Conservation (phyloP, 192 early-diverging fungal species). For the Gonapodya sp. region DNA sequence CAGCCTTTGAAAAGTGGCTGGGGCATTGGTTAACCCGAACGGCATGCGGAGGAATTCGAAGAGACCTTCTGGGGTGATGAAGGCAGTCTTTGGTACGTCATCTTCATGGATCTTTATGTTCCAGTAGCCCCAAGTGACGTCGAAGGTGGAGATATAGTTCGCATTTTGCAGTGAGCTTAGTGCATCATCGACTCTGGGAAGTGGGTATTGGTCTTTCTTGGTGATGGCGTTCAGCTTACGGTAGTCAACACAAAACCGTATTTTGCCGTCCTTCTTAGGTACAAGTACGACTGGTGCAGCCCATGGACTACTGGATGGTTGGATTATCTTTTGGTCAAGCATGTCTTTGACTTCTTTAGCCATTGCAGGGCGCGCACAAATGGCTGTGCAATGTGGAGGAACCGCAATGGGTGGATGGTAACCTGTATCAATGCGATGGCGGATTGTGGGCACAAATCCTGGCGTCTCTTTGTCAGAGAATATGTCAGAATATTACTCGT, state of each 20-base stretch:
- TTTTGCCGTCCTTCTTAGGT: too few species aligned
- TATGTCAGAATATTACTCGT: background rate
- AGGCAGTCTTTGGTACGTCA: background rate
- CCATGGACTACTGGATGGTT: background rate
- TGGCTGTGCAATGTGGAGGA: background rate
- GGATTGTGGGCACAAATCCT: too few species aligned
- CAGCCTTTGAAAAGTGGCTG: conserved; percentile 22
- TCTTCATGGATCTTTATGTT: conserved; percentile 16
- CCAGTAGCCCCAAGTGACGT: too few species aligned
- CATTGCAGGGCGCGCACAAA: background rate
- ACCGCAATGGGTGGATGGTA: background rate
- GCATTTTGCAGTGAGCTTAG: background rate
- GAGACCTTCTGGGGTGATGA: conserved; percentile 21
- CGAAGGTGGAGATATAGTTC: background rate
- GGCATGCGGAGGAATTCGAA: conserved; percentile 28
- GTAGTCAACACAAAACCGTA: too few species aligned
- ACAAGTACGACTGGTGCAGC: too few species aligned
- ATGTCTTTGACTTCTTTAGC: background rate
- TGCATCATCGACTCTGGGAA: background rate
- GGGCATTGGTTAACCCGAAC: conserved; percentile 30
- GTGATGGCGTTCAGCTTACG: background rate
- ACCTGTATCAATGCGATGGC: background rate
- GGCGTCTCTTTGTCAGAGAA: background rate
- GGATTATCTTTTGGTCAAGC: background rate
- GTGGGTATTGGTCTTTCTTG: background rate